These are phyloP conservation scores for Boletus pseudopeckii DNA, from an alignment of 768 basidiomycete genomes.

Conservation along the genomic window DNA sequence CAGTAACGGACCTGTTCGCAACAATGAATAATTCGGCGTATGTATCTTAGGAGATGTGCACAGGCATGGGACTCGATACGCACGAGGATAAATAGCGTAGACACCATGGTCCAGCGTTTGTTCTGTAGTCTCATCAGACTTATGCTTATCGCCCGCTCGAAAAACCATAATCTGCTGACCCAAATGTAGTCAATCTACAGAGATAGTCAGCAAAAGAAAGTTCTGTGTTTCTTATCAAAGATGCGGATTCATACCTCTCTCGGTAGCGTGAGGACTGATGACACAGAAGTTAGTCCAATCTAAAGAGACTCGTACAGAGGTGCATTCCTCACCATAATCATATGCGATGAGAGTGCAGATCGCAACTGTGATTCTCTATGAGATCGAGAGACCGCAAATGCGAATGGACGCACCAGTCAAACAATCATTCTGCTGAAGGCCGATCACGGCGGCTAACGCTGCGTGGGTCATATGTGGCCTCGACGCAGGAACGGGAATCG, in stretches of 20 bases:
- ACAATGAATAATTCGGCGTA: background rate
- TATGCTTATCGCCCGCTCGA: background rate
- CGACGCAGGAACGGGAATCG: background rate
- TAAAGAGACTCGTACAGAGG: background rate
- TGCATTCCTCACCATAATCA: constrained; percentile 6
- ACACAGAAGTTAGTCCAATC: background rate
- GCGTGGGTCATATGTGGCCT: background rate
- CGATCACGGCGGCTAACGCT: background rate
- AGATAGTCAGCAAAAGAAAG: background rate
- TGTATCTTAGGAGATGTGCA: too few relatives aligned
- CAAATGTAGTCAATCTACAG: background rate
- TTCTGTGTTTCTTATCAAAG: background rate
- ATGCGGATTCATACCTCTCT: constrained; percentile 1
- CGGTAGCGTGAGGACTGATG: constrained; percentile 5
- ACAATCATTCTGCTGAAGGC: constrained; percentile 5
- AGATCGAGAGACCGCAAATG: background rate
- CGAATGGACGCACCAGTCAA: background rate
- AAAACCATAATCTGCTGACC: background rate
- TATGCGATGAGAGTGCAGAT: constrained; percentile 7
- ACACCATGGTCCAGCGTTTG: background rate
- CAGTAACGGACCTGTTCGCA: constrained; percentile 8
- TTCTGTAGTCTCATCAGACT: background rate
- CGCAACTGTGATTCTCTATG: background rate
- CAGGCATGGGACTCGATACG: background rate
- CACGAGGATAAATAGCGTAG: background rate